Evolutionary conservation across 2,329 filamentous ascomycete species (phyloP).

Genomic region (Fusarium brachygibbosum): DNA sequence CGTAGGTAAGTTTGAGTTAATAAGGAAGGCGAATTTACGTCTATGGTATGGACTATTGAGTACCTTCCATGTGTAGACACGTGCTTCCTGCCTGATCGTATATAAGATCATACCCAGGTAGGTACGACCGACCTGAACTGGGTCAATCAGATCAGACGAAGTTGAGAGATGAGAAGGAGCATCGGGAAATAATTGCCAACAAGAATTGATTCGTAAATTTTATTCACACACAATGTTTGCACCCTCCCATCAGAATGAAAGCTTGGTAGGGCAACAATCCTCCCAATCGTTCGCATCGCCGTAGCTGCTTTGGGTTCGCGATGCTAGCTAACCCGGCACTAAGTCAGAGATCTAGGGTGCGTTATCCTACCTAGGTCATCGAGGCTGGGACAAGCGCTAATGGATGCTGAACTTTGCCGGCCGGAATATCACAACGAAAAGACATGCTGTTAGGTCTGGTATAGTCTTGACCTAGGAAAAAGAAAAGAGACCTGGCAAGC

Average conservation of each 20-base stretch:
- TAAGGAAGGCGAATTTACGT: not conserved
- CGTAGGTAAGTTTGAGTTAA: not conserved
- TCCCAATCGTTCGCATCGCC: conserved; percentile 11
- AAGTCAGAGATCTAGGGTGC: conserved; percentile 19
- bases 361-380: conserved; percentile 26
- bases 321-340: conserved; percentile 18
- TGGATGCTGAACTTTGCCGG: conserved; percentile 43
- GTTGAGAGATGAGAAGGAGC: not conserved
- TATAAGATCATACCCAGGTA: not conserved
- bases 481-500: conserved; percentile 14
- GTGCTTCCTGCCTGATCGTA: conserved; percentile 3
- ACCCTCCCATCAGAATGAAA: not conserved
- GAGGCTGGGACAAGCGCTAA: conserved; percentile 27
- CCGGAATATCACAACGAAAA: conserved; percentile 36
- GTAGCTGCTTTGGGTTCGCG: conserved; percentile 25
- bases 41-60: not conserved
- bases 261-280: not conserved
- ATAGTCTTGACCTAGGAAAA: conserved; percentile 24
- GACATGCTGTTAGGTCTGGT: conserved; percentile 25
- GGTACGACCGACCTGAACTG: not conserved
- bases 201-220: not conserved
- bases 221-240: not conserved
- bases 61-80: not conserved
- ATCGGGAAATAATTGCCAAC: not conserved
- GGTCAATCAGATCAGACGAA: not conserved